phyloP scores from a whole-genome alignment of 371 early-diverging fungal species.

The Rhizopus arrhizus region DNA sequence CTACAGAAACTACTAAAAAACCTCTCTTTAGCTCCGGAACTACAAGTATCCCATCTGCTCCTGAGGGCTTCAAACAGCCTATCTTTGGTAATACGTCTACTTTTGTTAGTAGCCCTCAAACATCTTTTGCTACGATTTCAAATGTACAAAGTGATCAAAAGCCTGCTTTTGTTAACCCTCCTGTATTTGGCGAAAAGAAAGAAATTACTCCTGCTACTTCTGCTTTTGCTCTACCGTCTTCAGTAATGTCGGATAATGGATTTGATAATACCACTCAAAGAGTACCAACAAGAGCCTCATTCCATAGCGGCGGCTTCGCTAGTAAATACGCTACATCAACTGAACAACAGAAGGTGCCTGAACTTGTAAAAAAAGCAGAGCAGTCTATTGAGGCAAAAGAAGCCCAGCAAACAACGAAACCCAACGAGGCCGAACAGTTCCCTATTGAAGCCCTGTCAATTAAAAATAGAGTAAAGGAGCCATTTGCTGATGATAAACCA shows the following conservation, averaged over 20 bases:
- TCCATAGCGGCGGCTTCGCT: neutral
- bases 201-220: too few relatives aligned
- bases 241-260: too few relatives aligned
- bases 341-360: neutral
- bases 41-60: neutral
- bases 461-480: neutral
- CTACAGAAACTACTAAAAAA: constrained; percentile 11
- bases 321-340: constrained; percentile 2
- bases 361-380: constrained; percentile 1
- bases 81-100: constrained; percentile 24
- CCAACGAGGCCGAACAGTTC: too few relatives aligned
- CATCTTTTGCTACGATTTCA: neutral
- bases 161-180: neutral
- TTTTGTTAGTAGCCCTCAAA: constrained; percentile 1
- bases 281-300: neutral
- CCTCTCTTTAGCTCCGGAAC: constrained; percentile 22
- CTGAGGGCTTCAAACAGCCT: constrained; percentile 5
- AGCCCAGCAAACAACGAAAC: neutral
- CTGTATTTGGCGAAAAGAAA: neutral
- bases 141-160: neutral
- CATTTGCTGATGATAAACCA: neutral
- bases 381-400: too few relatives aligned
- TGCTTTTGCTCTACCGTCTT: too few relatives aligned
- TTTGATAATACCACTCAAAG: too few relatives aligned
- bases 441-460: too few relatives aligned